Base-by-base conservation (phyloP, 2,329 filamentous ascomycete species). In the Thelonectria discophora region DNA sequence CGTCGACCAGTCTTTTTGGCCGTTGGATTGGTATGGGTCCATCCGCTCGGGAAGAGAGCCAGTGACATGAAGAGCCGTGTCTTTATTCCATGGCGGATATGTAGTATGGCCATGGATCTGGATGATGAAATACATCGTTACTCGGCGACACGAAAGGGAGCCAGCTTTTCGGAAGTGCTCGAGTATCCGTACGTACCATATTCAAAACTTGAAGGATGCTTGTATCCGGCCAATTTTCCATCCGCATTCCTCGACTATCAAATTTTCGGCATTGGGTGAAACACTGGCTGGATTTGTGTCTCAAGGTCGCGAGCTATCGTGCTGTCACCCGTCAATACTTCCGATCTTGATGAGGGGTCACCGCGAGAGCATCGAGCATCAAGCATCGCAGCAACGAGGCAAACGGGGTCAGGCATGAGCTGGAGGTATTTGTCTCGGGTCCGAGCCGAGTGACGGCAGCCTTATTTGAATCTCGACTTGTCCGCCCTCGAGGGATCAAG, bases 361-460 rank as follows among this genome's bases (percentile, higher is more conserved):
- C n/a, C n/a, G n/a, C n/a, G n/a, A n/a, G n/a, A n/a, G n/a, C n/a
- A n/a, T 40, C 42, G 27, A 13, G 11, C 15, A 20, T n/a, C 39
- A 27, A 15, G 24, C 15, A 10, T 13, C 24, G 21, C 43, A 43
- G 37, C 45, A 50, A 24, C 18, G 18, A 24, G 34, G 27, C 34
- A n/a, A 13, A 37, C 43, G n/a, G 27, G 30, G 7, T n/a, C 24
- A 42, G 47, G 21, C 7, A 24, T 24, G 24, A 24, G 7, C 4
- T 24, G 24, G 7, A 24, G 24, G 24, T 24, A 32, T 43, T 32
- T 50, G 52, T 61, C 53, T 61, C 53, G 53, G 58, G 18, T 48
- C 18, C 21, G 42, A 56, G 17, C 47, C 48, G 48, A 46, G 54
- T 47, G 48, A 47, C 21, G 46, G 49, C 24, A n/a, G 42, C 18